Evolutionary conservation across 164 flowering plant genomes (phyloP).

Genomic region (Berberis vulgaris): DNA sequence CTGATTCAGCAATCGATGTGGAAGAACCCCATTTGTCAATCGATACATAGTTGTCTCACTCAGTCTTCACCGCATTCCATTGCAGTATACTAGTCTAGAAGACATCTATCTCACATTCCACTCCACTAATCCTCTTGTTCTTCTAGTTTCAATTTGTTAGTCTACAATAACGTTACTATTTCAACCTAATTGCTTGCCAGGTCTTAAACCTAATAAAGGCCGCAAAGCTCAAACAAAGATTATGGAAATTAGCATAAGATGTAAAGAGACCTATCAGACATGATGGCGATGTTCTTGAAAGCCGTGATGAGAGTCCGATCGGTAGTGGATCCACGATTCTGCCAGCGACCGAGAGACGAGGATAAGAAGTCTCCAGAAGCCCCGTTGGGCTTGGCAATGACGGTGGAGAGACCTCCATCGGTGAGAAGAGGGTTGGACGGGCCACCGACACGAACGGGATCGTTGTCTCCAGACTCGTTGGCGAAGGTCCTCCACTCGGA

Average conservation of each 20-base stretch:
- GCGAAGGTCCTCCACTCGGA: constrained; percentile 37
- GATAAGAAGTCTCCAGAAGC: constrained; percentile 27
- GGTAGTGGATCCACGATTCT: constrained; percentile 36
- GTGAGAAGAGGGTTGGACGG: constrained; percentile 23
- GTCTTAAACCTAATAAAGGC: too few relatives aligned
- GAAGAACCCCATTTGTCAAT: neutral
- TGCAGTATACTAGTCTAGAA: too few relatives aligned
- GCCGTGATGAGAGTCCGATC: constrained; percentile 33
- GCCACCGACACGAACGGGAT: constrained; percentile 29
- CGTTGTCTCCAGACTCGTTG: constrained; percentile 22
- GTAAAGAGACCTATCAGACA: constrained; percentile 34
- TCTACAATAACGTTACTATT: too few relatives aligned
- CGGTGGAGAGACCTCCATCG: constrained; percentile 32
- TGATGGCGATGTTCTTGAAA: constrained; percentile 31
- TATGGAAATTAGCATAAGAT: too few relatives aligned
- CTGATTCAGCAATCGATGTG: too few relatives aligned
- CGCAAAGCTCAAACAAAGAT: too few relatives aligned
- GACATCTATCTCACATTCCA: too few relatives aligned
- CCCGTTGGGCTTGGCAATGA: constrained; percentile 34
- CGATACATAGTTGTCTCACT: neutral
- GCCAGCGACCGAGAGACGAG: constrained; percentile 37
- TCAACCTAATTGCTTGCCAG: too few relatives aligned
- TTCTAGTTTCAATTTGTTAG: too few relatives aligned
- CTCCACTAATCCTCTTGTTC: too few relatives aligned
- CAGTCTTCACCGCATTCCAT: too few relatives aligned